Evolutionary conservation across 176 grass and related monocot species (phyloP), one percentile per base, ranked within the genome.

Genomic region (Dactylis glomerata): DNA sequence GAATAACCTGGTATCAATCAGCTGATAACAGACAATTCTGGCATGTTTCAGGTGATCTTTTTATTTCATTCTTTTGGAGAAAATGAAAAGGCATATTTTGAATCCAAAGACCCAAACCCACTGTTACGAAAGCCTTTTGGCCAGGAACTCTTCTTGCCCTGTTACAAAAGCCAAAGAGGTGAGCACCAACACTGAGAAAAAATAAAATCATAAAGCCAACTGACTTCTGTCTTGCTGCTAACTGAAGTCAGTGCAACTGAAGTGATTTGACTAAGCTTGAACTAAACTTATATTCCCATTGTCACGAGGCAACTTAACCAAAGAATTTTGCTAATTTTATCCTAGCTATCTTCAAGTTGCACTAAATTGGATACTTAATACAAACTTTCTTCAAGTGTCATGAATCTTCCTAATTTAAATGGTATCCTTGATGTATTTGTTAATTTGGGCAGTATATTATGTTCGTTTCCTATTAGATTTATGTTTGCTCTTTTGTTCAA

Each of bases 201-300:
- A 17, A 36, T 20, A 7, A 46, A 27, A 10, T 46, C 13, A 73
- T 46, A 28, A 46, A 28, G 41, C 14, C 13, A 46, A 46, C 69
- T 46, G 41, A 73, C 41, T 73, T 73, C 44, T 42, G 24, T 73
- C 41, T 73, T 72, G 40, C 30, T 38, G 24, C 50, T 49, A 41
- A 62, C 73, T 46, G 52, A 73, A 80, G 22, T 31, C 36, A 71
- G 68, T 45, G 50, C 66, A 50, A 49, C 64, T 79, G 41, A 19
- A 79, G 38, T 37, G 75, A 36, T 37, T 86, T 64, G 31, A 52
- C 44, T 52, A 81, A 14, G n/a, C 46, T 31, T 86, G 56, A 81
- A 64, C 46, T 69, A 71, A 79, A 46, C 57, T 64, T 77, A 51
- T 52, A 42, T 20, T 33, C 64, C 64, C n/a, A 49, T 52, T 72